Percentiles rank a stretch among this genome's conserved stretches.
These are phyloP conservation scores for Chlamydomonas incerta DNA, from an alignment of 139 green algal species.

Conservation along the genomic window DNA sequence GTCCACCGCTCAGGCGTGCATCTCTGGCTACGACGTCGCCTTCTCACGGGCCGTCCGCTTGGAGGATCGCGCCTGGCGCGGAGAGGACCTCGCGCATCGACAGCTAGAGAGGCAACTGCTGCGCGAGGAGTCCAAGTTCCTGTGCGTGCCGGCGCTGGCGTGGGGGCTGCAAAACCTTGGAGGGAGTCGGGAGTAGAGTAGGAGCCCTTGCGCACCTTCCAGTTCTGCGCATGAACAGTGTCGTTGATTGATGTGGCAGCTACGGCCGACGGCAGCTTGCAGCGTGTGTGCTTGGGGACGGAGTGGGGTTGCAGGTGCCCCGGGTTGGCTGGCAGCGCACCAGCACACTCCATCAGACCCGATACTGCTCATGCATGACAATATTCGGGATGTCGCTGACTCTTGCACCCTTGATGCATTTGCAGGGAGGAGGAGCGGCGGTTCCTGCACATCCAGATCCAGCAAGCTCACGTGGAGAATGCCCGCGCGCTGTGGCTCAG, in stretches of 20 bases:
- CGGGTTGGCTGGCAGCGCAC: no score
- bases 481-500: slow-evolving; percentile 70
- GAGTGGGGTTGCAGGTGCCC: no score
- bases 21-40: slow-evolving; percentile 67
- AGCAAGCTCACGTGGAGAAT: slow-evolving; percentile 79
- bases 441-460: slow-evolving; percentile 68
- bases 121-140: neutral
- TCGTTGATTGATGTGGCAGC: no score
- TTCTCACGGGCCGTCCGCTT: slow-evolving; percentile 56
- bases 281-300: no score
- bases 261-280: no score
- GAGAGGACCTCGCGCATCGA: slow-evolving; percentile 62
- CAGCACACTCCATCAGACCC: no score
- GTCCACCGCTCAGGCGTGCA: slow-evolving; percentile 54
- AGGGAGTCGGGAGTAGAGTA: neutral
- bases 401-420: neutral
- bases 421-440: slow-evolving; percentile 52
- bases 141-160: neutral
- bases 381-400: no score
- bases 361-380: no score
- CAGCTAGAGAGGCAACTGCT: slow-evolving; percentile 43
- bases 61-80: slow-evolving; percentile 68
- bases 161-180: neutral
- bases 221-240: no score
- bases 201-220: no score